Evolutionary conservation across 2,329 filamentous ascomycete genomes (phyloP), one percentile per base, ranked within the genome.

Genomic region (Neopestalotiopsis sp.): DNA sequence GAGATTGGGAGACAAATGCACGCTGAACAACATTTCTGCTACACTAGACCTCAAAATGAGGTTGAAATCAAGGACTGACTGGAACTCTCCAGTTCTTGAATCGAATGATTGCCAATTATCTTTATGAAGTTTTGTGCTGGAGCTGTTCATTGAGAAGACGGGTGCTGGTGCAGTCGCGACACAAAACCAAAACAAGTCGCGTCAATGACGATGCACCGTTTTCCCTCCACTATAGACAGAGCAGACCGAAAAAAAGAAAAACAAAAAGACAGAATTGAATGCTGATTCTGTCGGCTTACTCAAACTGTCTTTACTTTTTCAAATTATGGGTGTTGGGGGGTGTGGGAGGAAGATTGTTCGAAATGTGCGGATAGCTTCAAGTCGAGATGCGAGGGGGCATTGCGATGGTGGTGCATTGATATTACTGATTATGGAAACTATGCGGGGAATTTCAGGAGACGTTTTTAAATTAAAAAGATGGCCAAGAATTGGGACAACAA

Each of bases 311-410:
- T 3, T 52, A n/a, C 13, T 14, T 32, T 14, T 12, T 10, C 13
- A 14, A 10, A 59, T 59, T 28, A 13, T 59, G 14, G 4, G n/a
- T 30, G 30, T 59, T 30, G 57, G 13, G 12, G 57, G 10, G 1
- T 59, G 57, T 34, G 30, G n/a, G 17, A 30, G 34, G 34, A 40
- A 17, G 30, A 72, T 73, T 68, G 68, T 72, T 9, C 72, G 67
- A 69, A 71, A 70, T 69, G 67, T 75, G 76, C 68, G 71, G 75
- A 78, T 77, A 74, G 75, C 76, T 76, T 78, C 76, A 74, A 72
- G 70, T 68, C 30, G 71, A 69, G 69, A 69, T 28, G 42, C 69
- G 69, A 69, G 40, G 32, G 6, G 40, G 42, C 9, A 13, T 12
- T 12, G 64, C 9, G 58, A 58, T n/a, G 17, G 30, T 17, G 32